These are phyloP conservation scores for Nidularia sp. DNA, from an alignment of 768 basidiomycete genomes.

Conservation along the genomic window DNA sequence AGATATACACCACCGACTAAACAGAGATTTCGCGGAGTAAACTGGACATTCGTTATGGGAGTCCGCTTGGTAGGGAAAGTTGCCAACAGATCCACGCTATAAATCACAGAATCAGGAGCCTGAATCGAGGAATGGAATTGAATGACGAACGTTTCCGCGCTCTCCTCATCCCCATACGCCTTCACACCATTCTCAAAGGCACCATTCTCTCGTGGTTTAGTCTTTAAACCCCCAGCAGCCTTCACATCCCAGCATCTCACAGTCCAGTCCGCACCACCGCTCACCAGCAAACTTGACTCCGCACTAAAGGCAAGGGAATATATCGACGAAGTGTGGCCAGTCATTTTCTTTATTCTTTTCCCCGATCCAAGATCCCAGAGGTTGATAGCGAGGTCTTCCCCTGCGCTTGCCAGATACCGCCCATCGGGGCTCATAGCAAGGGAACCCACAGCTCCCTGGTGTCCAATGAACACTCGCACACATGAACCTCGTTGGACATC, in stretches of 20 bases:
- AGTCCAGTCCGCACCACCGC: constrained; percentile 92
- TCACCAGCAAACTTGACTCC: constrained; percentile 87
- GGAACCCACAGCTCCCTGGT: constrained; percentile 83
- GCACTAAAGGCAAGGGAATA: constrained; percentile 90
- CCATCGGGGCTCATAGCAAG: constrained; percentile 93
- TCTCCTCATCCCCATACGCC: constrained; percentile 50
- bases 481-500: constrained; percentile 95
- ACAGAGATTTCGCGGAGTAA: constrained; percentile 92
- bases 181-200: constrained; percentile 17
- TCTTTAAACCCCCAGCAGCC: constrained; percentile 58
- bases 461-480: constrained; percentile 93
- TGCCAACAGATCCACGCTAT: constrained; percentile 78
- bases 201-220: constrained; percentile 58
- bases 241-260: constrained; percentile 99
- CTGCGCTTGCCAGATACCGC: constrained; percentile 87
- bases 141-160: constrained; percentile 64
- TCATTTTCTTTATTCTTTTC: constrained; percentile 93
- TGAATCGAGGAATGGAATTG: not conserved
- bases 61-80: constrained; percentile 97
- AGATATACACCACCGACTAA: constrained; percentile 78
- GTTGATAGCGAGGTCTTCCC: constrained; percentile 90
- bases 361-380: constrained; percentile 98
- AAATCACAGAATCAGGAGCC: constrained; percentile 5
- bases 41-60: constrained; percentile 87
- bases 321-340: constrained; percentile 85